These are phyloP conservation scores for Lentinula lateritia DNA, from an alignment of 768 basidiomycete species.

Conservation along the genomic window DNA sequence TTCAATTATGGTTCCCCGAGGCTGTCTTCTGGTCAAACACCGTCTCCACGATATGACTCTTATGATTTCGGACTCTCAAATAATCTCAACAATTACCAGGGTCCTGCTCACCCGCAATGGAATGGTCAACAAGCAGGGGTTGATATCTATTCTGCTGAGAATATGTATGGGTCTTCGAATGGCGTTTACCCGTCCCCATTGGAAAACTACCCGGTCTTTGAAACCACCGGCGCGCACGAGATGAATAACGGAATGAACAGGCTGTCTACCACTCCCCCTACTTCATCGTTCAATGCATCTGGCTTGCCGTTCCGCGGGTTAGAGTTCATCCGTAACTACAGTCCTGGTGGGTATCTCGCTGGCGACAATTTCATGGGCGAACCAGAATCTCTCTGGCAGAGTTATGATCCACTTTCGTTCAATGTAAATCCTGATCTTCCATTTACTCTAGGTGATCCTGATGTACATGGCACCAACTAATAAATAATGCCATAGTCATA, in stretches of 20 bases:
- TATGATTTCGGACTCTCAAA: constrained; percentile 25
- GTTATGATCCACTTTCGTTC: constrained; percentile 71
- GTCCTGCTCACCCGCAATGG: constrained; percentile 24
- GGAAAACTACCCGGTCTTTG: constrained; percentile 27
- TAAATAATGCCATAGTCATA: not conserved
- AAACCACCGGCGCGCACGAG: constrained; percentile 27
- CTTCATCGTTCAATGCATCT: constrained; percentile 59
- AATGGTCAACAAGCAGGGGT: constrained; percentile 5
- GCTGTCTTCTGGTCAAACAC: constrained; percentile 41
- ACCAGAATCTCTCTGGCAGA: constrained; percentile 51
- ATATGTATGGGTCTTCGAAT: not conserved
- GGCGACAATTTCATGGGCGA: constrained; percentile 41
- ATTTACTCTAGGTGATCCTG: constrained; percentile 51
- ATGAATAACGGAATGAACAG: constrained; percentile 30
- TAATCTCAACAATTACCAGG: not conserved
- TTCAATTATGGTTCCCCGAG: constrained; percentile 29
- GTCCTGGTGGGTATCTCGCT: constrained; percentile 48
- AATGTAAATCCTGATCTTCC: constrained; percentile 74
- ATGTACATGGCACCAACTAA: constrained; percentile 17
- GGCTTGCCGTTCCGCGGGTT: constrained; percentile 83
- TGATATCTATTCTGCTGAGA: constrained; percentile 23
- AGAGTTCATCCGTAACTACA: constrained; percentile 79
- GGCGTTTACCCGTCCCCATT: not conserved
- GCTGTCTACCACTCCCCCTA: constrained; percentile 54
- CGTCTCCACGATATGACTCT: constrained; percentile 50